Base-by-base conservation (phyloP, 495 filamentous ascomycete genomes). In the Collariella sp. region DNA sequence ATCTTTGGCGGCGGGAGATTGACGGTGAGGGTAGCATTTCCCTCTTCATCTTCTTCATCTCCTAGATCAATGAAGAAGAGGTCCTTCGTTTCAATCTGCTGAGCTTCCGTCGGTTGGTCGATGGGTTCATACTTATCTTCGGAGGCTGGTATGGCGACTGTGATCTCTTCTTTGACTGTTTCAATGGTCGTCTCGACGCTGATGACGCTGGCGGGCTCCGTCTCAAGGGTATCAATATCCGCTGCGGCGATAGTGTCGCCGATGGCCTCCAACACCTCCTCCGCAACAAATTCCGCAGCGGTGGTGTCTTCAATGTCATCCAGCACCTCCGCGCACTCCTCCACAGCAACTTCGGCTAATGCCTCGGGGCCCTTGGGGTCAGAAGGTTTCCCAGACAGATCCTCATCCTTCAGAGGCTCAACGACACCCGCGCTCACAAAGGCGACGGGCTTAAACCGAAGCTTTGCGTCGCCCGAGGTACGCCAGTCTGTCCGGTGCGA, bases 401-500 rank as follows among this genome's bases (percentile, higher is more conserved):
- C 20, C 7, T 67, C 39, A 1, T 71, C 62, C 26, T 73, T 66
- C 13, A 76, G 64, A 42, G 78, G 73, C 26, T 83, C 72, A 34
- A 83, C 69, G 26, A 72, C 71, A 20, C 86, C 86, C 22, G 83
- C 86, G 56, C 85, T 86, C 49, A 95, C 78, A 61, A 96, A 96
- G 0, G 67, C 60, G 36, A 96, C 78, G n/a, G 77, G 75, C 44
- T 79, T 70, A 45, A 73, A 58, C 54, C 79, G 67, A 18, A 82
- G 59, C 59, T 58, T 70, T 20, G 68, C 62, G 56, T 74, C 64
- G 57, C 67, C 69, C 67, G 50, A 60, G 54, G 1, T 15, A 46
- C 57, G 53, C 23, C 24, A 47, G 15, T 40, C 45, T 2, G 71
- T 64, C 36, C 72, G 72, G 55, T 86, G 81, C 5, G 73, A 77